Evolutionary conservation across 768 basidiomycete species (phyloP).

Genomic region (Tulasnella calospora): DNA sequence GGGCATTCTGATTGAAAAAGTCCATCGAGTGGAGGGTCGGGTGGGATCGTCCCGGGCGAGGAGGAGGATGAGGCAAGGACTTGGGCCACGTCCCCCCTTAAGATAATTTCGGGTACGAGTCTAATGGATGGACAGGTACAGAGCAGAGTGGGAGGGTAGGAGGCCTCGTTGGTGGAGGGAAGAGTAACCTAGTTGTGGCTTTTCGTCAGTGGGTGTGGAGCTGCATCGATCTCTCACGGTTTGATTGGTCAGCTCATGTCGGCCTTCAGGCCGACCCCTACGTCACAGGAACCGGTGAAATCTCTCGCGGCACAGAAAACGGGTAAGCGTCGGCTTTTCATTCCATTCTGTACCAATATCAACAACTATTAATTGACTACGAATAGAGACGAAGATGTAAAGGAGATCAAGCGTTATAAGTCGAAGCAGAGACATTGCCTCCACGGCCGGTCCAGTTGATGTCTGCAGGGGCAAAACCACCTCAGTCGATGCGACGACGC

Average conservation of each 20-base stretch:
- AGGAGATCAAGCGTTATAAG: conserved; percentile 52
- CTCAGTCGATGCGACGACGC: background rate
- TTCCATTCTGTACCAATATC: background rate
- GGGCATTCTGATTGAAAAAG: conserved; percentile 19
- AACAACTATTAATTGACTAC: conserved; percentile 8
- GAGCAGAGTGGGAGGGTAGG: background rate
- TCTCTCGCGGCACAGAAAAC: background rate
- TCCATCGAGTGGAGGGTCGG: conserved; percentile 12
- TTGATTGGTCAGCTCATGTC: background rate
- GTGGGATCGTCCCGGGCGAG: background rate
- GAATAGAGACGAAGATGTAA: background rate
- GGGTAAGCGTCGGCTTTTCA: background rate
- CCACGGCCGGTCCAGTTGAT: conserved; percentile 99
- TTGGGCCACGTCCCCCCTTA: background rate
- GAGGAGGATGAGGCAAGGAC: background rate
- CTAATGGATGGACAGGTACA: background rate
- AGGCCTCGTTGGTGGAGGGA: background rate
- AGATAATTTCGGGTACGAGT: background rate
- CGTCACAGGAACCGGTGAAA: background rate
- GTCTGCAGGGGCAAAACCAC: conserved; percentile 46
- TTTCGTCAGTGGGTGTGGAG: background rate
- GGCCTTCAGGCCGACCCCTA: background rate
- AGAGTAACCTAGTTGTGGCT: background rate
- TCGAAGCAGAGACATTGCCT: conserved; percentile 85
- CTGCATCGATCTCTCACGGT: conserved; percentile 9